phyloP scores from a whole-genome alignment of 441 rosid genomes.

The Populus hybrid region DNA sequence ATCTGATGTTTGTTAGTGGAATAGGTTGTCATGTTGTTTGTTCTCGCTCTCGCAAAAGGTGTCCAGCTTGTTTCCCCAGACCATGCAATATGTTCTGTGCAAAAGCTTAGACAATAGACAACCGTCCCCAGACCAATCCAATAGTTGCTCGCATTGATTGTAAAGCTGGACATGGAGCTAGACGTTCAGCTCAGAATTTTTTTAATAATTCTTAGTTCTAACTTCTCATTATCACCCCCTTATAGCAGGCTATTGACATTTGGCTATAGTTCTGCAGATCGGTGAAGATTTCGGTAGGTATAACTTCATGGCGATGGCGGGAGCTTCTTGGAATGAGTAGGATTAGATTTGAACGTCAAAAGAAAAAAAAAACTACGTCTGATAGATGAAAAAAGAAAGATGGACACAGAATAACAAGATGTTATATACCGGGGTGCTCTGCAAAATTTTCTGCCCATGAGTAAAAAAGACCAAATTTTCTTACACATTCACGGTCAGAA shows the following conservation, averaged over 20 bases:
- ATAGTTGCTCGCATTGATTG: conserved; percentile 83
- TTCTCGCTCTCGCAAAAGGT: not conserved
- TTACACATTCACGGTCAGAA: too few relatives aligned
- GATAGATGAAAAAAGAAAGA: too few relatives aligned
- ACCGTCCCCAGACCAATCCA: conserved; percentile 73
- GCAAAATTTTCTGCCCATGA: too few relatives aligned
- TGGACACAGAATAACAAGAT: too few relatives aligned
- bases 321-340: conserved; percentile 69
- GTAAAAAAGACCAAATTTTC: too few relatives aligned
- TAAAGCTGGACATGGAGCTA: conserved; percentile 93
- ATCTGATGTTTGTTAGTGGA: not conserved
- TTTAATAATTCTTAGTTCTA: conserved; percentile 28
- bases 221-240: too few relatives aligned
- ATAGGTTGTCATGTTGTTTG: not conserved
- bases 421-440: too few relatives aligned
- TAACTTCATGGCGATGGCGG: conserved; percentile 81
- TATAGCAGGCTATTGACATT: not conserved
- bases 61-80: conserved; percentile 37
- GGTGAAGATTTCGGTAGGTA: conserved; percentile 85
- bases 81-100: conserved; percentile 70
- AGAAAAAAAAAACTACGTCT: too few relatives aligned
- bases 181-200: conserved; percentile 77
- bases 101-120: conserved; percentile 62
- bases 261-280: conserved; percentile 42
- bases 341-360: not conserved